Evolutionary conservation across 2,329 filamentous ascomycete species (phyloP).

Genomic region (Apiospora hydei): DNA sequence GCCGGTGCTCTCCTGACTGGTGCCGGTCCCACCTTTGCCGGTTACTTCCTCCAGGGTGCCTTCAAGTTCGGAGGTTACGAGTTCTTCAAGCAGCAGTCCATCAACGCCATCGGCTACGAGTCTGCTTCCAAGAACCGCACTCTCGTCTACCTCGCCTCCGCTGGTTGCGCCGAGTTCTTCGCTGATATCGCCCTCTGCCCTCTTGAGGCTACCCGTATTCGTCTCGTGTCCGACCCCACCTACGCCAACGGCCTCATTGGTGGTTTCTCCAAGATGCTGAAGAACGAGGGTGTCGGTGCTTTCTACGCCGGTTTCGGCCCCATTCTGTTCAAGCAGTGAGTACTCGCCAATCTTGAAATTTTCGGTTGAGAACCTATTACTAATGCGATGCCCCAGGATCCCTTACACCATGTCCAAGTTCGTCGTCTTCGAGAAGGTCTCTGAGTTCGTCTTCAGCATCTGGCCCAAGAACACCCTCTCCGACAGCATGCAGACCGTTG

Average conservation of each 20-base stretch:
- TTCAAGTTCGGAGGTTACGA: slow-evolving; percentile 86
- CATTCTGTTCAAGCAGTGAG: slow-evolving; percentile 74
- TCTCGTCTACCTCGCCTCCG: slow-evolving; percentile 69
- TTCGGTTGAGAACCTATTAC: slow-evolving; percentile 21
- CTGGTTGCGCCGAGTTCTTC: slow-evolving; percentile 60
- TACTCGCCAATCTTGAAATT: slow-evolving; percentile 28
- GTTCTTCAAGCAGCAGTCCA: slow-evolving; percentile 82
- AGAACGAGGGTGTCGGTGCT: slow-evolving; percentile 72
- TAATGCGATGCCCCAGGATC: slow-evolving; percentile 55
- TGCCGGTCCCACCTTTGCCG: slow-evolving; percentile 74
- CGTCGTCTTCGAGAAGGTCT: slow-evolving; percentile 80
- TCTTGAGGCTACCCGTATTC: slow-evolving; percentile 79
- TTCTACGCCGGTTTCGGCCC: slow-evolving; percentile 82
- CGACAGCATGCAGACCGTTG: slow-evolving; percentile 67
- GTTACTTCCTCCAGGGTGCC: slow-evolving; percentile 81
- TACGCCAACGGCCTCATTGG: slow-evolving; percentile 73
- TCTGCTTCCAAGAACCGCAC: slow-evolving; percentile 71
- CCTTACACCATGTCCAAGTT: slow-evolving; percentile 86
- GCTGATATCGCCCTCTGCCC: slow-evolving; percentile 76
- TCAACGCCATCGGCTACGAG: slow-evolving; percentile 72
- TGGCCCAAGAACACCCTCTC: slow-evolving; percentile 70
- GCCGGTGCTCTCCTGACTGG: slow-evolving; percentile 76
- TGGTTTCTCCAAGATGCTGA: slow-evolving; percentile 74
- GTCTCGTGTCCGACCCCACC: slow-evolving; percentile 75
- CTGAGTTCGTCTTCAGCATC: slow-evolving; percentile 66